Conservation (phyloP, 2,329 filamentous ascomycete species). For the Trichoderma polysporum region DNA sequence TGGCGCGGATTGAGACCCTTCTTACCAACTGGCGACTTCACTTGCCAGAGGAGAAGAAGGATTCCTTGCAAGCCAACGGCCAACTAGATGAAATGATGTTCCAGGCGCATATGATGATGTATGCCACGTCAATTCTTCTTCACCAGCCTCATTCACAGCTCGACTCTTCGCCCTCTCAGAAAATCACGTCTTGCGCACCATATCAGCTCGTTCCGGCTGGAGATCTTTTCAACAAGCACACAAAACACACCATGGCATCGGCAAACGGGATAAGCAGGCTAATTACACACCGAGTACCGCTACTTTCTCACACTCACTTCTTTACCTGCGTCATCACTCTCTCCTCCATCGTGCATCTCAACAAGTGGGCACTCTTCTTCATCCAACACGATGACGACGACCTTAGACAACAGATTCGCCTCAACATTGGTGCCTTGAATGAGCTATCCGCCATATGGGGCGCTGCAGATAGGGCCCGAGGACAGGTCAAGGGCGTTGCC, state of each 20-base stretch:
- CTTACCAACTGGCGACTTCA: conserved; percentile 76
- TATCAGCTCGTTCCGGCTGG: conserved; percentile 52
- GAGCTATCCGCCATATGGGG: conserved; percentile 69
- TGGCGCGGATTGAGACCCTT: conserved; percentile 52
- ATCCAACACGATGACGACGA: conserved; percentile 62
- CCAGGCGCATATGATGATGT: conserved; percentile 78
- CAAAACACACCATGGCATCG: conserved; percentile 75
- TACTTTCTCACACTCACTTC: conserved; percentile 77
- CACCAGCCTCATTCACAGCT: conserved; percentile 79
- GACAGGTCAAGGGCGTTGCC: conserved; percentile 76
- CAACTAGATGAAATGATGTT: conserved; percentile 87
- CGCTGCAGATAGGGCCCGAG: conserved; percentile 66
- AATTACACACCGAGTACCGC: conserved; percentile 69
- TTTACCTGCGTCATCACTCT: conserved; percentile 79
- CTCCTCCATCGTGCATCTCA: conserved; percentile 77
- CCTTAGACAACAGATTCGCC: conserved; percentile 70
- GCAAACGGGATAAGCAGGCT: conserved; percentile 75
- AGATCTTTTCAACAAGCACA: conserved; percentile 63
- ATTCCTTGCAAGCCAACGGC: conserved; percentile 67
- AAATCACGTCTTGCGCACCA: conserved; percentile 66
- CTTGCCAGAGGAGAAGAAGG: conserved; percentile 68
- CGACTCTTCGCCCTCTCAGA: conserved; percentile 57
- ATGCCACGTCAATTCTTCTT: conserved; percentile 67
- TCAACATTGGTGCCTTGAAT: conserved; percentile 76
- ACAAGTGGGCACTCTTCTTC: conserved; percentile 69